A percentile compares a stretch with the other conserved stretches of the same genome.
Evolutionary conservation across 2,329 filamentous ascomycete species (phyloP).

Genomic region (Amauroascus niger): DNA sequence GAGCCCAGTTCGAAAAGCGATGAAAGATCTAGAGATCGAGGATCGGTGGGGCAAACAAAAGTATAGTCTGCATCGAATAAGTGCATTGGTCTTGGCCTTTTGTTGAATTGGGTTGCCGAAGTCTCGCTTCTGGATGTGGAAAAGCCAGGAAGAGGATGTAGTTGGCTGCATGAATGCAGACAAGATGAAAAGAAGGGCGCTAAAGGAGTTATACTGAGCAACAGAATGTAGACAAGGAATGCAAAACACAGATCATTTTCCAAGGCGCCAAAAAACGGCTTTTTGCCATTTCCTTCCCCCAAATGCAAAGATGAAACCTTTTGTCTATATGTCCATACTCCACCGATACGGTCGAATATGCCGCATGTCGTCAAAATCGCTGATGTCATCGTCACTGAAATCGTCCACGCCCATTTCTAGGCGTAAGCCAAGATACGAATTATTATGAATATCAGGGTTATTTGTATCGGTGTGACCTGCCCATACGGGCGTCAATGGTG

Average conservation of each 20-base stretch:
- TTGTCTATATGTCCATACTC: slow-evolving; percentile 38
- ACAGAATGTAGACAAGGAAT: not conserved
- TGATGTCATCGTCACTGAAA: slow-evolving; percentile 1
- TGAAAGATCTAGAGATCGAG: not conserved
- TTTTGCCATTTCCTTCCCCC: not conserved
- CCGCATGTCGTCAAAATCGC: slow-evolving; percentile 19
- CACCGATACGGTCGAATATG: slow-evolving; percentile 34
- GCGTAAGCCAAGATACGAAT: not conserved
- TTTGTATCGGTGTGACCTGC: slow-evolving; percentile 21
- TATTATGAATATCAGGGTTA: not conserved
- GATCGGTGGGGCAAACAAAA: not conserved
- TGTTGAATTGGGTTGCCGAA: not conserved
- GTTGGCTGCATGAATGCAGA: not conserved
- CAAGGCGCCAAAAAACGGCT: not conserved
- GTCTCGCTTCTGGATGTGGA: not conserved
- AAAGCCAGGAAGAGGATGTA: not conserved
- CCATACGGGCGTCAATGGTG: slow-evolving; percentile 10
- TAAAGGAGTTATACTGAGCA: not conserved
- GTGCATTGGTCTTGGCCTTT: not conserved
- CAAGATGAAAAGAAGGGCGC: not conserved
- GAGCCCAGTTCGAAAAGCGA: not conserved
- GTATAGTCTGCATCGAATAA: not conserved
- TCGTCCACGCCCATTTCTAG: slow-evolving; percentile 5
- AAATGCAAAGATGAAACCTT: not conserved
- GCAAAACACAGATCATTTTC: not conserved